These are phyloP conservation scores for Talaromyces sp. DNA, from an alignment of 2,329 filamentous ascomycete species.

Conservation along the genomic window DNA sequence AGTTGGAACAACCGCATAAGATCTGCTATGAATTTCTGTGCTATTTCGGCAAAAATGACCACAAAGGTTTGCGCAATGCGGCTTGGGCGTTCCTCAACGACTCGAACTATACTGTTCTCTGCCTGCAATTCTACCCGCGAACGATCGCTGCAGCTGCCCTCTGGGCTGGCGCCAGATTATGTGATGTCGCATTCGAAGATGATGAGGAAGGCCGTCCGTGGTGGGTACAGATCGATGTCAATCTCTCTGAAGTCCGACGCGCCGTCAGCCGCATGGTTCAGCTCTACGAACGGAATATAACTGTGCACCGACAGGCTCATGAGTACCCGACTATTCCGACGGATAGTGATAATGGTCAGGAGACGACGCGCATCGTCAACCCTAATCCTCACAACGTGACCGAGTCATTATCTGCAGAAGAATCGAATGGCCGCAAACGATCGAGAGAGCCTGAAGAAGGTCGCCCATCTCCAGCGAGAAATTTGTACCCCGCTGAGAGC, in stretches of 20 bases:
- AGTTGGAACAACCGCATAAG: slow-evolving; percentile 83
- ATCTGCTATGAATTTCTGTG: slow-evolving; percentile 77
- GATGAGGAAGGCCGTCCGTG: slow-evolving; percentile 74
- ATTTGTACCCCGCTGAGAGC: slow-evolving; percentile 18
- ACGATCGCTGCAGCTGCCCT: slow-evolving; percentile 82
- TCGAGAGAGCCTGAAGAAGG: slow-evolving; percentile 36
- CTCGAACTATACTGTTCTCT: slow-evolving; percentile 77
- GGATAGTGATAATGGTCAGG: slow-evolving; percentile 33
- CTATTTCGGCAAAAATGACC: slow-evolving; percentile 69
- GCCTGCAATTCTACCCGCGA: slow-evolving; percentile 72
- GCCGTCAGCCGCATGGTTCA: slow-evolving; percentile 74
- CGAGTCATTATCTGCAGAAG: slow-evolving; percentile 17
- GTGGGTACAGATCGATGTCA: slow-evolving; percentile 78
- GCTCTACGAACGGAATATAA: slow-evolving; percentile 44
- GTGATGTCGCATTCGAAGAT: slow-evolving; percentile 67
- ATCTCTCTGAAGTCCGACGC: slow-evolving; percentile 64
- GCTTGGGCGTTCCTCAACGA: slow-evolving; percentile 96
- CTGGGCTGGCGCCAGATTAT: slow-evolving; percentile 79
- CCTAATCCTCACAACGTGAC: slow-evolving; percentile 30
- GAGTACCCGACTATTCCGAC: slow-evolving; percentile 40
- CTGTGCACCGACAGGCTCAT: slow-evolving; percentile 43
- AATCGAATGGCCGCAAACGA: slow-evolving; percentile 37
- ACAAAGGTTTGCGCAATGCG: slow-evolving; percentile 77
- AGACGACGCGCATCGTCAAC: slow-evolving; percentile 37
- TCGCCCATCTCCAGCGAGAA: slow-evolving; percentile 1